Evolutionary conservation across 148 eudicot genomes (phyloP).

Genomic region (Simmondsia chinensis): DNA sequence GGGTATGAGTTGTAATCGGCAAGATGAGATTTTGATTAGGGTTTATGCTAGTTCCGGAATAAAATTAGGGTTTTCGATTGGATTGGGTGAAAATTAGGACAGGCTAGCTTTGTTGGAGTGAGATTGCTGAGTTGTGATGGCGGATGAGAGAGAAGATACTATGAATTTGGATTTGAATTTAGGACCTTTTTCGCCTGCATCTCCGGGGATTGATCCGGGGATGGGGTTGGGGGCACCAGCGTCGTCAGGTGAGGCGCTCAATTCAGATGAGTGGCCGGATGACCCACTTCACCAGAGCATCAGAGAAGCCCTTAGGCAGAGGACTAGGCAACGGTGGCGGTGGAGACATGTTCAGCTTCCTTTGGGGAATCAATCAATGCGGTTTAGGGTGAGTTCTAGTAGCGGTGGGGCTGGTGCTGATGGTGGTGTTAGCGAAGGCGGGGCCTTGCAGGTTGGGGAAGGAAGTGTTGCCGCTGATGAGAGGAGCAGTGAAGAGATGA

Average conservation of each 20-base stretch:
- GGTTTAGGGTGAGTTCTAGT: conserved; percentile 21
- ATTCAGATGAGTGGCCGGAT: conserved; percentile 44
- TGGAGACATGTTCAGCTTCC: conserved; percentile 41
- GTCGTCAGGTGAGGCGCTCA: conserved; percentile 21
- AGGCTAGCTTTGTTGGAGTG: background rate
- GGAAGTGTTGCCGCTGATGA: conserved; percentile 55
- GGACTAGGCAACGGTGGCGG: conserved; percentile 49
- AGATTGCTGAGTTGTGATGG: conserved; percentile 27
- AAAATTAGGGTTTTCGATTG: conserved; percentile 7
- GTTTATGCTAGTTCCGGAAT: background rate
- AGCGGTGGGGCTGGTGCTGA: conserved; percentile 13
- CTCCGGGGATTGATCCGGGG: conserved; percentile 23
- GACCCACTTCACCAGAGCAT: conserved; percentile 19
- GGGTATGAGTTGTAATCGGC: conserved; percentile 4
- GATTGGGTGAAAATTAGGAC: background rate
- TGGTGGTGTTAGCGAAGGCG: conserved; percentile 19
- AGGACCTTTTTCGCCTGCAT: conserved; percentile 43
- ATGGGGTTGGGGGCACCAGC: no score
- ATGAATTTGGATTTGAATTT: conserved; percentile 92
- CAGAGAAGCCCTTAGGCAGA: conserved; percentile 41
- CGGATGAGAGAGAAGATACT: conserved; percentile 42
- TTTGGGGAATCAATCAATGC: conserved; percentile 27
- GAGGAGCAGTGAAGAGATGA: conserved; percentile 27
- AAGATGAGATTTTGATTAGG: background rate
- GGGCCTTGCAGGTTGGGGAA: conserved; percentile 55